Percentiles rank a stretch among this genome's conserved stretches.
phyloP scores from a whole-genome alignment of 2,329 filamentous ascomycete genomes.

The Corniculantispora saksenae region DNA sequence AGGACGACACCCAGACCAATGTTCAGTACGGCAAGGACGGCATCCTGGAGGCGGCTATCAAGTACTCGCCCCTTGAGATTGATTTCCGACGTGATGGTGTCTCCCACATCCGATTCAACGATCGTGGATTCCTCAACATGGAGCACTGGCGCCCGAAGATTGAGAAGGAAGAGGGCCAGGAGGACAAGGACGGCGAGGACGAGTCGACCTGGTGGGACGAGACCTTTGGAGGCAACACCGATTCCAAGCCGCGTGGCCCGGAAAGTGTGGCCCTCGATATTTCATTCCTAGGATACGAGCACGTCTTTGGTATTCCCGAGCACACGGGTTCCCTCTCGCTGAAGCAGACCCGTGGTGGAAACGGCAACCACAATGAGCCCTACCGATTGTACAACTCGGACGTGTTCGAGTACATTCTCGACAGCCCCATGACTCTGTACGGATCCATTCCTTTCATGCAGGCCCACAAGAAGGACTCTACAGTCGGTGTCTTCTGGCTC shows the following conservation, averaged over 20 bases:
- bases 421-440: slow-evolving; percentile 98
- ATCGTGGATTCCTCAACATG: slow-evolving; percentile 85
- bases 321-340: slow-evolving; percentile 87
- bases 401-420: slow-evolving; percentile 95
- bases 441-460: slow-evolving; percentile 98
- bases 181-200: slow-evolving; percentile 58
- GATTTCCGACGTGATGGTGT: slow-evolving; percentile 83
- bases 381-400: slow-evolving; percentile 96
- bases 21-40: slow-evolving; percentile 77
- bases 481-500: slow-evolving; percentile 95
- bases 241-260: slow-evolving; percentile 90
- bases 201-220: slow-evolving; percentile 99
- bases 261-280: slow-evolving; percentile 92
- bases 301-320: slow-evolving; percentile 93
- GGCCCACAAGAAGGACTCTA: slow-evolving; percentile 89
- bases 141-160: slow-evolving; percentile 94
- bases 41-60: slow-evolving; percentile 80
- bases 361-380: slow-evolving; percentile 82
- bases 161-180: slow-evolving; percentile 58
- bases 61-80: slow-evolving; percentile 78
- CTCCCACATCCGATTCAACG: slow-evolving; percentile 85
- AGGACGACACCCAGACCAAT: slow-evolving; percentile 68
- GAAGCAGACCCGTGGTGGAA: slow-evolving; percentile 85
- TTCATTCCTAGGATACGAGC: slow-evolving; percentile 84
- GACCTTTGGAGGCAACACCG: slow-evolving; percentile 90